phyloP scores from a whole-genome alignment of 2,329 filamentous ascomycete species.

The Fusarium luffae region DNA sequence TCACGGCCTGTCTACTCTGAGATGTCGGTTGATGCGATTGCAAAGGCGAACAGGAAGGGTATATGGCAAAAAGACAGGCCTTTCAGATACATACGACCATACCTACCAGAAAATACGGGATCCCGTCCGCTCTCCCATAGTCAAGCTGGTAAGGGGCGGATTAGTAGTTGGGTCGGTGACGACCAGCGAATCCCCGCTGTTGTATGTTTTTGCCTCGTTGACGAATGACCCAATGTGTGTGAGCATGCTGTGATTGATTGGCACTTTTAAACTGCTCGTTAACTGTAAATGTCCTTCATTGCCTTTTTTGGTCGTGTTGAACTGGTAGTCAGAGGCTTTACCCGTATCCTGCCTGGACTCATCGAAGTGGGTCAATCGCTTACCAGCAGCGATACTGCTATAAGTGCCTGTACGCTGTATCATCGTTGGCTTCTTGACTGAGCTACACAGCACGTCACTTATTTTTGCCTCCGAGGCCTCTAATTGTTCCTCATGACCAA shows the following conservation, averaged over 20 bases:
- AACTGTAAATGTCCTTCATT: not conserved
- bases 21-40: not conserved
- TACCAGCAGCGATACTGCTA: not conserved
- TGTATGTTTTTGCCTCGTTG: not conserved
- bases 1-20: not conserved
- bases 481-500: not conserved
- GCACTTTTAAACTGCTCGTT: not conserved
- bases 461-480: not conserved
- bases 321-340: not conserved
- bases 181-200: not conserved
- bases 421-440: not conserved
- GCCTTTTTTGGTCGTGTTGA: not conserved
- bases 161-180: not conserved
- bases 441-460: not conserved
- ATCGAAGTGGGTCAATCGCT: not conserved
- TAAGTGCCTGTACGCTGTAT: not conserved
- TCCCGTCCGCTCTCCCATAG: not conserved
- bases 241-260: not conserved
- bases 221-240: not conserved
- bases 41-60: fast-evolving
- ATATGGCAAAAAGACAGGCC: fast-evolving
- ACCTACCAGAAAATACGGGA: not conserved
- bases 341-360: not conserved
- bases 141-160: not conserved
- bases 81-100: not conserved